Percentiles rank a stretch among this genome's conserved stretches.
phyloP scores from a whole-genome alignment of 768 basidiomycete species.

The Tylopilus plumbeoviolaceoides region DNA sequence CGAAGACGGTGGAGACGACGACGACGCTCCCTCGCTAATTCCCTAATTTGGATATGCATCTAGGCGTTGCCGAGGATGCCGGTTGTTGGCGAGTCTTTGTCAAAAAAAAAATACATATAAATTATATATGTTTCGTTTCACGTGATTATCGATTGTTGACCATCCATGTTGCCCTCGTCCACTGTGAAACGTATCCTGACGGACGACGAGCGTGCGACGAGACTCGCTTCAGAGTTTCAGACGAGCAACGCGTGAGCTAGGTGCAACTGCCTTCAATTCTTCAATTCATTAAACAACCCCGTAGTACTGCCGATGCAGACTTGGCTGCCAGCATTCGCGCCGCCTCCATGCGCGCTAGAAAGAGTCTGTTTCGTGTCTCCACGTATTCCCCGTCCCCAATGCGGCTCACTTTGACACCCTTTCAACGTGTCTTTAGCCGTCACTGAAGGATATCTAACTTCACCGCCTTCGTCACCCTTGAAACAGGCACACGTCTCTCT shows the following conservation, averaged over 20 bases:
- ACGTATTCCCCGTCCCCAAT: slow-evolving; percentile 20
- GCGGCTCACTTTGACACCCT: slow-evolving; percentile 26
- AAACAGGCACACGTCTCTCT: slow-evolving; percentile 26
- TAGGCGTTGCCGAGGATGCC: slow-evolving; percentile 12
- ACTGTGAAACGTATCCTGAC: slow-evolving; percentile 37
- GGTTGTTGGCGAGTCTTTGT: slow-evolving; percentile 3
- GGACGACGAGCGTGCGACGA: slow-evolving; percentile 27
- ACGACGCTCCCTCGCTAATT: slow-evolving; percentile 6
- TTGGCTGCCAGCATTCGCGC: slow-evolving; percentile 51
- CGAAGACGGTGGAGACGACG: slow-evolving; percentile 11
- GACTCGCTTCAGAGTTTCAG: slow-evolving; percentile 22
- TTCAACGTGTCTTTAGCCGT: slow-evolving; percentile 43
- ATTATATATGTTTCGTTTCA: not conserved
- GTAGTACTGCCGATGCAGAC: slow-evolving; percentile 43
- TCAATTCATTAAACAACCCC: slow-evolving; percentile 9
- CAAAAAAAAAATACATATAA: too few species aligned
- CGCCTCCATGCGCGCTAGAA: slow-evolving; percentile 55
- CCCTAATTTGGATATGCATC: slow-evolving; percentile 11
- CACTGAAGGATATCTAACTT: slow-evolving; percentile 55
- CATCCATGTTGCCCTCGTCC: slow-evolving; percentile 17
- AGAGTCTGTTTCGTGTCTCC: slow-evolving; percentile 42
- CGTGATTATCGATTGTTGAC: not conserved
- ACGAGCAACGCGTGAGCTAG: slow-evolving; percentile 22
- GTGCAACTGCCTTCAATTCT: slow-evolving; percentile 8
- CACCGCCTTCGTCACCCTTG: slow-evolving; percentile 31